phyloP scores from a whole-genome alignment of 2,329 filamentous ascomycete species.

The Curvularia sp. region DNA sequence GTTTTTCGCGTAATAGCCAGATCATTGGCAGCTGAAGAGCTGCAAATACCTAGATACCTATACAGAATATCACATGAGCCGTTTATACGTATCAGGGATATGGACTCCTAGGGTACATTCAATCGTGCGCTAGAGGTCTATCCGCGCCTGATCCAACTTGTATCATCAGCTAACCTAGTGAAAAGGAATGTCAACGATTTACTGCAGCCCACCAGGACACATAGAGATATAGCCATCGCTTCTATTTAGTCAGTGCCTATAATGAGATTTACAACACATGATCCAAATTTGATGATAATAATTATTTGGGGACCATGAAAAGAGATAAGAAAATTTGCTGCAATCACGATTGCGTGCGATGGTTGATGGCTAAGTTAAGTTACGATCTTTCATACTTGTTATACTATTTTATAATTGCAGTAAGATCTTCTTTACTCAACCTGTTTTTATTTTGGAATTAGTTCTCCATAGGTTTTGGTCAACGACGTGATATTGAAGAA shows the following conservation, averaged over 20 bases:
- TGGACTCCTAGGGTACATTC: background rate
- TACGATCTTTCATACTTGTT: too few relatives aligned
- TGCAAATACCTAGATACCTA: background rate
- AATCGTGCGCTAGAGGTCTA: background rate
- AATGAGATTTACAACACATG: background rate
- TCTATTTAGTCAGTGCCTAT: background rate
- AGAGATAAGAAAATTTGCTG: background rate
- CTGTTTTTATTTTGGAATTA: too few relatives aligned
- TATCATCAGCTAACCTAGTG: background rate
- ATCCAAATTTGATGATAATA: background rate
- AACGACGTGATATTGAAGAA: too few relatives aligned
- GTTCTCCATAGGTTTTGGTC: too few relatives aligned
- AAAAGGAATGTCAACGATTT: background rate
- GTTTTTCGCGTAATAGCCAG: background rate
- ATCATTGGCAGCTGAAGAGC: background rate
- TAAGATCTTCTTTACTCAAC: too few relatives aligned
- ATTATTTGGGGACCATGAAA: background rate
- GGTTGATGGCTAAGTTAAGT: too few relatives aligned
- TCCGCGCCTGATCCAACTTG: background rate
- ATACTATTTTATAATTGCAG: too few relatives aligned
- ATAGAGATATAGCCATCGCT: background rate
- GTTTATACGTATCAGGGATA: background rate
- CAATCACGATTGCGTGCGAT: too few relatives aligned
- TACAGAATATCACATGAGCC: background rate
- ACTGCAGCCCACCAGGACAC: background rate